A percentile compares a stretch with the other conserved stretches of the same genome.
phyloP scores from a whole-genome alignment of 1,284 basidiomycete species.

The Apiotrichum domesticum region DNA sequence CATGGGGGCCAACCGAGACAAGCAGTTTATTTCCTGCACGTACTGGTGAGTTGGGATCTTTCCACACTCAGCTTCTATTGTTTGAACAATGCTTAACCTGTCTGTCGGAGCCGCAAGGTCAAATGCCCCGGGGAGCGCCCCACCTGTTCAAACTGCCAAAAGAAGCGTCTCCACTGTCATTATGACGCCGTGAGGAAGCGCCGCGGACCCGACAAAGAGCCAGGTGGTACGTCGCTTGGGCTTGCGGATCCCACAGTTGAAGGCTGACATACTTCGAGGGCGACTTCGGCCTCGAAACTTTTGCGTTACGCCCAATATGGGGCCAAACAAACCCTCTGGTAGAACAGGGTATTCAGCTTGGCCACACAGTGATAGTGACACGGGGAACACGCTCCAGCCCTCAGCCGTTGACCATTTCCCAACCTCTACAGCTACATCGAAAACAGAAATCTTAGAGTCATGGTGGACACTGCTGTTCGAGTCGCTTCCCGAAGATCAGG shows the following conservation, averaged over 20 bases:
- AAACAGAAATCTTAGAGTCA: not conserved
- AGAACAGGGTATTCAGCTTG: too few species aligned
- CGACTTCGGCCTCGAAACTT: slow-evolving; percentile 9
- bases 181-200: slow-evolving; percentile 16
- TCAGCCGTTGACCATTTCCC: too few species aligned
- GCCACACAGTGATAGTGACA: too few species aligned
- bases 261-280: not conserved
- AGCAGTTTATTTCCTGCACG: slow-evolving; percentile 15
- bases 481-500: not conserved
- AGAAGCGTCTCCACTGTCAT: slow-evolving; percentile 13
- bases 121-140: slow-evolving; percentile 20
- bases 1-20: not conserved
- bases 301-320: not conserved
- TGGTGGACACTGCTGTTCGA: slow-evolving; percentile 7
- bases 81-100: not conserved
- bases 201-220: slow-evolving; percentile 23
- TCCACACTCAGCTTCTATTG: not conserved
- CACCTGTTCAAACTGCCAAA: slow-evolving; percentile 13
- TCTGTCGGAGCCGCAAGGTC: slow-evolving; percentile 12
- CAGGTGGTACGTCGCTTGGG: slow-evolving; percentile 15
- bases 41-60: slow-evolving; percentile 4
- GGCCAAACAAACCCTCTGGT: not conserved
- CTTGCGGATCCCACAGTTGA: too few species aligned
- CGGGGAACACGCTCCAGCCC: too few species aligned
- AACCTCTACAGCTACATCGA: too few species aligned